A percentile compares a stretch with the other conserved stretches of the same genome.
Evolutionary conservation across 345 rosid species (phyloP).

Genomic region (Eucalyptus fibrosa): DNA sequence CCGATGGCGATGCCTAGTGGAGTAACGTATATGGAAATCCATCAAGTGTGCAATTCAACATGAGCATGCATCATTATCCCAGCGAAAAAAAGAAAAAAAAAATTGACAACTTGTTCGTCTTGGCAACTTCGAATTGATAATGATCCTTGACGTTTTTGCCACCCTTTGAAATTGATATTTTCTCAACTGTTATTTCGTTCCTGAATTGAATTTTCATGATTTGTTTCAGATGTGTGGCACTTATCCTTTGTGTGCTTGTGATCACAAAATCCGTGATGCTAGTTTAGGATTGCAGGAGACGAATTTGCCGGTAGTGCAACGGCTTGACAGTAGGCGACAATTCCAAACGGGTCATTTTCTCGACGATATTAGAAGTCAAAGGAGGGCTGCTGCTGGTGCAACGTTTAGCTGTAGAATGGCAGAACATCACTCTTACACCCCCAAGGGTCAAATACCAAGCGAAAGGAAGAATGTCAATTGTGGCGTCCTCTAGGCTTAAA

Average conservation of each 20-base stretch:
- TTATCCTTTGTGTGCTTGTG: background rate
- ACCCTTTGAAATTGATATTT: background rate
- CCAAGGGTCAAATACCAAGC: background rate
- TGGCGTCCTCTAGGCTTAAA: background rate
- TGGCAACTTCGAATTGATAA: background rate
- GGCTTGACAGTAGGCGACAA: background rate
- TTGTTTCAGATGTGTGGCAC: background rate
- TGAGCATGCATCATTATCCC: background rate
- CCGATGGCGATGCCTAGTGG: background rate
- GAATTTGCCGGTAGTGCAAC: background rate
- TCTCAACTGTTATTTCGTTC: fast-evolving
- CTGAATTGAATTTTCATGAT: background rate
- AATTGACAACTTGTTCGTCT: background rate
- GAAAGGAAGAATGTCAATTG: background rate
- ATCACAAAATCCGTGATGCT: background rate
- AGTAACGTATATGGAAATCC: background rate
- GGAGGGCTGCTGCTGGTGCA: background rate
- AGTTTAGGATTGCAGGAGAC: background rate
- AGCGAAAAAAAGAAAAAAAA: background rate
- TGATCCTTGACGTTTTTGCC: background rate
- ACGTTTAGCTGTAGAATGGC: background rate
- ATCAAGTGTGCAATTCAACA: background rate
- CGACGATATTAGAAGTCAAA: background rate
- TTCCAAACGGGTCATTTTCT: background rate
- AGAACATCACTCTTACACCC: background rate